Conservation (phyloP, 1,284 basidiomycete genomes). For the Malassezia sympodialis region DNA sequence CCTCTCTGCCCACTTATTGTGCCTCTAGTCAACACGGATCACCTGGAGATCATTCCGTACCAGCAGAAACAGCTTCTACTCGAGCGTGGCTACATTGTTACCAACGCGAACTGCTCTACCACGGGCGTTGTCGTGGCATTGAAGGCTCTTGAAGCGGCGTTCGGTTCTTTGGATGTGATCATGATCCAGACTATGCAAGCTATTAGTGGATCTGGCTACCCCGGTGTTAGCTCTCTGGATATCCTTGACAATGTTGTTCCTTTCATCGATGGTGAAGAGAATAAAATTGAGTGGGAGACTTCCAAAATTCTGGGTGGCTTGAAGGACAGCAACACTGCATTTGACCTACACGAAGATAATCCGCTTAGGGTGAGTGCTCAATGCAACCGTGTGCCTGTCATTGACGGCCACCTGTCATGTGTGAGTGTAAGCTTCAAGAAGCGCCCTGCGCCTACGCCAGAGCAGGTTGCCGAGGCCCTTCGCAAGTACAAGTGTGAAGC, state of each 20-base stretch:
- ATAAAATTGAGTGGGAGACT: conserved; percentile 97
- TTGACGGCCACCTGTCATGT: conserved; percentile 81
- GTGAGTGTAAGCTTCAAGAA: conserved; percentile 75
- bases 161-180: conserved; percentile 82
- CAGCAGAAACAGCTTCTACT: conserved; percentile 58
- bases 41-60: conserved; percentile 73
- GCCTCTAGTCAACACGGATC: conserved; percentile 83
- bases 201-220: conserved; percentile 93
- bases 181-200: conserved; percentile 95
- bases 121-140: conserved; percentile 88
- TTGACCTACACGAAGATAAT: conserved; percentile 72
- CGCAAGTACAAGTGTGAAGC: conserved; percentile 66
- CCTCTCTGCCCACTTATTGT: conserved; percentile 93
- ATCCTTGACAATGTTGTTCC: conserved; percentile 95
- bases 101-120: conserved; percentile 97
- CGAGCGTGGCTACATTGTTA: conserved; percentile 81
- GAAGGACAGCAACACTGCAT: conserved; percentile 49
- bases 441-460: conserved; percentile 71
- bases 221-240: conserved; percentile 80
- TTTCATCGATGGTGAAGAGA: conserved; percentile 75
- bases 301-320: conserved; percentile 77
- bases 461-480: conserved; percentile 77
- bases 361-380: conserved; percentile 79
- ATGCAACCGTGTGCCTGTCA: conserved; percentile 83
- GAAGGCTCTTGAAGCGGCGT: conserved; percentile 77